Evolutionary conservation across 768 basidiomycete species (phyloP), one percentile per base, ranked within the genome.

Genomic region (Sporobolomyces phaffii): DNA sequence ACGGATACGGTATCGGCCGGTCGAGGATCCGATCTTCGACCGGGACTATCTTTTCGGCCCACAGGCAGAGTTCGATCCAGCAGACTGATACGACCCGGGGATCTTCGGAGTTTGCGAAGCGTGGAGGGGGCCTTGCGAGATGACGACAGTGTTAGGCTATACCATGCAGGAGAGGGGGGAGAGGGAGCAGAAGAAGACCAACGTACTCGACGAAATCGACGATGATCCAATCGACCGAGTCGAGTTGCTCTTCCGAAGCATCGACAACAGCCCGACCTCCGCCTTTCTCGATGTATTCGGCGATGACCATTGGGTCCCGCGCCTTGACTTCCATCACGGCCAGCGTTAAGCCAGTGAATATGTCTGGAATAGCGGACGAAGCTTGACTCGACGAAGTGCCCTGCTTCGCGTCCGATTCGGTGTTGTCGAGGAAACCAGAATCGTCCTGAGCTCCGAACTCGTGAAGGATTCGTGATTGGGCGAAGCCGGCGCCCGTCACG

Each of bases 11-110:
- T 1, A 70, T 26, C 4, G 69, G 69, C 1, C 64, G 24, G 28
- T 62, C 64, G 29, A 70, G 60, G 2, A 70, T n/a, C 6, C 56
- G 50, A n/a, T 65, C 64, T 10, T 13, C 29, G 10, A 43, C 41
- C 0, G 15, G n/a, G 20, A 59, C n/a, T 24, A 62, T 28, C 17
- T 5, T 6, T 15, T 59, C 64, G n/a, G 13, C 36, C 38, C 51
- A 62, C 24, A 70, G 31, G 60, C 69, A 70, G 18, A 53, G 36
- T 47, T 70, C 69, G 60, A 70, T 52, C 69, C 69, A 70, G 45
- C 64, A 70, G 22, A 53, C 36, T 9, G 57, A 62, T 29, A 65
- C 64, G 50, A 70, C 20, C 18, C 60, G 60, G 1, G 60, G 49
- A 36, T 70, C 69, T 2, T 7, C 1, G 4, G 48, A 53, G 31